Conservation (phyloP, 2,329 filamentous ascomycete genomes). For the Ophiostoma sp. region DNA sequence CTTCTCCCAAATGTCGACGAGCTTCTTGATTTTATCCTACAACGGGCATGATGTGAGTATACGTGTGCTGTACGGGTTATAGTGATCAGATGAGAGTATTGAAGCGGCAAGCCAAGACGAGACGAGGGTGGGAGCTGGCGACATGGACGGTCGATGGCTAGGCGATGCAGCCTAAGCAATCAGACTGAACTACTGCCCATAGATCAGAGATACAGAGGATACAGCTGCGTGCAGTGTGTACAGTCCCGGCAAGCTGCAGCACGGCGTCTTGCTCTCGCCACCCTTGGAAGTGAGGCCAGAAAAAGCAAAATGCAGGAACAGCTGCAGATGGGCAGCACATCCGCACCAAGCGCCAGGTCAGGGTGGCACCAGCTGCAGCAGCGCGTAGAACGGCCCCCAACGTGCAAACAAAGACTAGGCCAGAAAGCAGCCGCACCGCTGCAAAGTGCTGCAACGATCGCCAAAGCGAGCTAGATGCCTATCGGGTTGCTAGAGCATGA, state of each 20-base stretch:
- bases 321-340: not conserved
- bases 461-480: too few relatives aligned
- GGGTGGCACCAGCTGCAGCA: not conserved
- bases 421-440: not conserved
- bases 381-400: not conserved
- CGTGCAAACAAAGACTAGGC: not conserved
- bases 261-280: too few relatives aligned
- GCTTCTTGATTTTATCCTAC: constrained; percentile 92
- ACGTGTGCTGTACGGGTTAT: not conserved
- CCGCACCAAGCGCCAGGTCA: not conserved
- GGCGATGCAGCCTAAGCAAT: constrained; percentile 24
- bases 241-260: not conserved
- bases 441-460: too few relatives aligned
- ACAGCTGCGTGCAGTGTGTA: not conserved
- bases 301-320: not conserved
- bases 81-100: not conserved
- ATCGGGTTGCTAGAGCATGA: too few relatives aligned
- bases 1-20: constrained; percentile 97
- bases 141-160: too few relatives aligned
- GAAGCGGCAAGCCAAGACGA: not conserved
- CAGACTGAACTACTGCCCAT: not conserved
- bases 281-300: not conserved
- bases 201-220: not conserved
- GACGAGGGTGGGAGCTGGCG: not conserved
- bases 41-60: constrained; percentile 31